A percentile compares a stretch with the other conserved stretches of the same genome.
phyloP scores from a whole-genome alignment of 805 yeast genomes.

The Saccharomyces kudriavzevii region DNA sequence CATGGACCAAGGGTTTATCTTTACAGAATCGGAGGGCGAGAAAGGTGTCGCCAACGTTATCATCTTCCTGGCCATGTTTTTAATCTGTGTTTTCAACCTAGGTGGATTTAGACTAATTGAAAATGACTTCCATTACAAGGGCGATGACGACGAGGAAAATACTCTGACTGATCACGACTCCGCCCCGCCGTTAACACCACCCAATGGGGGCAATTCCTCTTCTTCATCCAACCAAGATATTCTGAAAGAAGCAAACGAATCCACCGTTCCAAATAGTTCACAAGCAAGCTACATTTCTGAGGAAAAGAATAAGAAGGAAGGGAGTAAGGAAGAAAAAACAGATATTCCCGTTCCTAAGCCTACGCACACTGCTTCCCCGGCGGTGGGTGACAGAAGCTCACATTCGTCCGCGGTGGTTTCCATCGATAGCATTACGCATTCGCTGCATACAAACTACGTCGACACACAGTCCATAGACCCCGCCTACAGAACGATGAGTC shows the following conservation, averaged over 20 bases:
- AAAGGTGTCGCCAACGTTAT: slow-evolving; percentile 80
- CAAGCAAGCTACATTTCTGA: neutral
- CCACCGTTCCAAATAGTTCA: neutral
- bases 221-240: neutral
- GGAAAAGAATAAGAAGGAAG: too few species aligned
- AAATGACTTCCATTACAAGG: slow-evolving; percentile 46
- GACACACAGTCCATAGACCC: neutral
- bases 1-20: slow-evolving; percentile 50
- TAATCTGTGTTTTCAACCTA: slow-evolving; percentile 58
- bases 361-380: neutral
- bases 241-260: neutral
- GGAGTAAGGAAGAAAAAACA: neutral
- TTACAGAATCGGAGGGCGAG: slow-evolving; percentile 51
- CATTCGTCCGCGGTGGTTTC: neutral
- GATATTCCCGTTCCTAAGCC: neutral
- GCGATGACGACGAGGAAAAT: slow-evolving; percentile 19
- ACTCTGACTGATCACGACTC: slow-evolving; percentile 4
- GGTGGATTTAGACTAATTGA: slow-evolving; percentile 69
- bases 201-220: neutral
- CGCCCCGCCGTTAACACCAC: neutral
- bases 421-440: neutral
- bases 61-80: slow-evolving; percentile 62
- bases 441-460: neutral
- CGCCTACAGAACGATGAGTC: slow-evolving; percentile 9
- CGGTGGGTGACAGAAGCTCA: neutral